Conservation (phyloP, 768 basidiomycete genomes). For the Mycena chlorophos region DNA sequence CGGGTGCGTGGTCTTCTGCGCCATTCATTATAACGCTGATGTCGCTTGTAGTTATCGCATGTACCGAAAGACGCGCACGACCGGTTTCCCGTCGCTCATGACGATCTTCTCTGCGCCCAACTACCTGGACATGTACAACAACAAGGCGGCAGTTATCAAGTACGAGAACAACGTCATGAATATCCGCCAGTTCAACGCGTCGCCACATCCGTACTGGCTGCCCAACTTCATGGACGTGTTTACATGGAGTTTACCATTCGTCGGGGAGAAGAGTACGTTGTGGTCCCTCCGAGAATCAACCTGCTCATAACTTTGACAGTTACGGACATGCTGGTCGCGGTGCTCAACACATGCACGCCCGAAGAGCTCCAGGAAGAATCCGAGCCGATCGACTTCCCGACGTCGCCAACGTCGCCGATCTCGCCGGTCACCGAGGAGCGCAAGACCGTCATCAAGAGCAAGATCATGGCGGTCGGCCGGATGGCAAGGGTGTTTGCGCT, state of each 20-base stretch:
- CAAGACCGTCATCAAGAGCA: constrained; percentile 92
- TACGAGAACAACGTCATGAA: constrained; percentile 98
- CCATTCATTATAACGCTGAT: not conserved
- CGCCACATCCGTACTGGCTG: constrained; percentile 95
- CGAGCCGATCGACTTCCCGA: constrained; percentile 36
- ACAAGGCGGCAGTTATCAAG: constrained; percentile 98
- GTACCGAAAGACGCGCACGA: constrained; percentile 98
- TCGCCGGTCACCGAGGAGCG: constrained; percentile 57
- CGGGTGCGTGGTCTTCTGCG: constrained; percentile 54
- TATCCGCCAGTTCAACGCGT: constrained; percentile 96
- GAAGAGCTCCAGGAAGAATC: constrained; percentile 90
- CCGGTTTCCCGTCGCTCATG: constrained; percentile 99
- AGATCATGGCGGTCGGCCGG: constrained; percentile 95
- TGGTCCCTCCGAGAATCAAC: constrained; percentile 9
- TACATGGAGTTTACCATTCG: constrained; percentile 97
- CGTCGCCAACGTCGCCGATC: constrained; percentile 36
- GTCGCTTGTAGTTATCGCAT: constrained; percentile 74
- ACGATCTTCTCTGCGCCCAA: constrained; percentile 99
- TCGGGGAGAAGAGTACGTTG: constrained; percentile 89
- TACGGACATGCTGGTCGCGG: constrained; percentile 97
- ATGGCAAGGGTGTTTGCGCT: constrained; percentile 98
- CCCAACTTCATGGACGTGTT: constrained; percentile 99
- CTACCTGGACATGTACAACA: constrained; percentile 97
- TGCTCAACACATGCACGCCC: constrained; percentile 92
- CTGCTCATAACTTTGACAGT: constrained; percentile 49